These are phyloP conservation scores for Suaeda aralocaspica DNA, from an alignment of 148 eudicot genomes.

Conservation along the genomic window DNA sequence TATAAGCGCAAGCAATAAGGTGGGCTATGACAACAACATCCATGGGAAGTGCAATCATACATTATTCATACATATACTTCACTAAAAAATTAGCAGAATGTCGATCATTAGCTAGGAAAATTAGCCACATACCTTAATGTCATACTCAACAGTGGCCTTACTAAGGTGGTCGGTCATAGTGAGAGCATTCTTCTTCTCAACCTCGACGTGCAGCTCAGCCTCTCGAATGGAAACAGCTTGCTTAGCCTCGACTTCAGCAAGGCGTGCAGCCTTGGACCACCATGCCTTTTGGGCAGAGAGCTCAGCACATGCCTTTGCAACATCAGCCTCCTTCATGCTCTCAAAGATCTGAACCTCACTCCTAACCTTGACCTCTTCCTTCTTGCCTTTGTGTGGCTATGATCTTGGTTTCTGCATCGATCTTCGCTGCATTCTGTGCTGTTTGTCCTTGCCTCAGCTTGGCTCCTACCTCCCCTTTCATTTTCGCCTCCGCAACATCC, in stretches of 20 bases:
- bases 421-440: constrained; percentile 36
- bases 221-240: constrained; percentile 35
- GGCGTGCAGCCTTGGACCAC: constrained; percentile 28
- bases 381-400: constrained; percentile 29
- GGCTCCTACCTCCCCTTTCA: constrained; percentile 46
- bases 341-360: constrained; percentile 28
- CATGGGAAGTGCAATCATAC: too few species aligned
- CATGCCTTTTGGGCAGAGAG: constrained; percentile 29
- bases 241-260: constrained; percentile 36
- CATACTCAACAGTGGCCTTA: constrained; percentile 44
- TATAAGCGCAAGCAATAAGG: too few species aligned
- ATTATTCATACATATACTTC: too few species aligned
- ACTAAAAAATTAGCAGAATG: too few species aligned
- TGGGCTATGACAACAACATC: too few species aligned
- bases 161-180: constrained; percentile 41
- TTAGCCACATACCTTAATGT: constrained; percentile 34
- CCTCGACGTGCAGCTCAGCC: constrained; percentile 33
- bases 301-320: constrained; percentile 36
- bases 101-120: too few species aligned
- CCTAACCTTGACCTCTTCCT: constrained; percentile 29
- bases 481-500: constrained; percentile 45
- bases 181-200: constrained; percentile 43
- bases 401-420: constrained; percentile 37
- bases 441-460: constrained; percentile 31
- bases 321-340: constrained; percentile 36